Conservation (phyloP, 1,284 basidiomycete species). For the Cystobasidium pallidum region DNA sequence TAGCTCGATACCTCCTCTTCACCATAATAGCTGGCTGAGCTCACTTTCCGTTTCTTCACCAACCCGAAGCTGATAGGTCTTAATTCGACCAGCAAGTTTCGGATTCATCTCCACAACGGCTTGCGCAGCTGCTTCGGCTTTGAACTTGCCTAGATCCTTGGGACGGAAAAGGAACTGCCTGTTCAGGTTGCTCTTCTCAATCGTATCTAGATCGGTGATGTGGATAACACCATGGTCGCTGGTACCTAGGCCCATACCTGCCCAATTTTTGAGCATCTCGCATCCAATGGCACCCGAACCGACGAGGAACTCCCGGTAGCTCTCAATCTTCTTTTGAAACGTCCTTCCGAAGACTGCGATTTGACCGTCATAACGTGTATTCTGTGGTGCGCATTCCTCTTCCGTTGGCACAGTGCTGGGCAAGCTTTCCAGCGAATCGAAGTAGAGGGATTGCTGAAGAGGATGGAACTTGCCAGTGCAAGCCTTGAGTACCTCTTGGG, state of each 20-base stretch:
- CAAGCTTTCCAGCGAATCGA: constrained; percentile 95
- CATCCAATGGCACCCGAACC: constrained; percentile 98
- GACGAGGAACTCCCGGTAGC: constrained; percentile 93
- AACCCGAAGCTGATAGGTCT: constrained; percentile 89
- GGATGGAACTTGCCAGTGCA: constrained; percentile 99
- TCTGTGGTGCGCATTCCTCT: constrained; percentile 78
- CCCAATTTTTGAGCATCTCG: constrained; percentile 99
- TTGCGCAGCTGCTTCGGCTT: constrained; percentile 89
- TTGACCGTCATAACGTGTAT: constrained; percentile 89
- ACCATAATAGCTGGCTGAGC: constrained; percentile 55
- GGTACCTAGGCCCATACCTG: constrained; percentile 94
- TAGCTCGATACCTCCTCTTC: neutral
- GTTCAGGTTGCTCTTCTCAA: constrained; percentile 99
- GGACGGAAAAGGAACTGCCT: constrained; percentile 97
- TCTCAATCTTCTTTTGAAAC: constrained; percentile 92
- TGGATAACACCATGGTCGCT: constrained; percentile 81
- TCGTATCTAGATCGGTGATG: constrained; percentile 97
- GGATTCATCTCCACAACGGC: constrained; percentile 98
- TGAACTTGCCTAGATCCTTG: constrained; percentile 97
- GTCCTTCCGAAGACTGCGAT: constrained; percentile 90
- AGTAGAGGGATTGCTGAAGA: constrained; percentile 92
- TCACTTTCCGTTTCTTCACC: constrained; percentile 88
- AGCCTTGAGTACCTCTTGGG: constrained; percentile 97
- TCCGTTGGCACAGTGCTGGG: constrained; percentile 67
- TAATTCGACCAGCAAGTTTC: constrained; percentile 83